phyloP scores from a whole-genome alignment of 306 rosid genomes.

The Potentilla sterilis region DNA sequence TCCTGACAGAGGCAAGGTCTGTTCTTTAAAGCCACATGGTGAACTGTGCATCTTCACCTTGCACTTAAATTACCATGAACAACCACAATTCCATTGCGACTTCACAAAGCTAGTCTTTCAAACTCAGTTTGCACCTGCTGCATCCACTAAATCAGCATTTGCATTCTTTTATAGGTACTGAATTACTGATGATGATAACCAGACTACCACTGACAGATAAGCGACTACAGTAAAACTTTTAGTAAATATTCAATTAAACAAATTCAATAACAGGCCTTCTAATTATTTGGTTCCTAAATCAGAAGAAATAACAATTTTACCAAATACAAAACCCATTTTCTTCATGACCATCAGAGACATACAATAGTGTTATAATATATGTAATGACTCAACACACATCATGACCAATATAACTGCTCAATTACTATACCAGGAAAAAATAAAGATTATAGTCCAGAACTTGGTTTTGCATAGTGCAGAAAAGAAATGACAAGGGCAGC shows the following conservation, averaged over 20 bases:
- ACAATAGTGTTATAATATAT: neutral
- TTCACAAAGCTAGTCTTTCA: slow-evolving; percentile 23
- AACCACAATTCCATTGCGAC: neutral
- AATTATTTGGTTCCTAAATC: neutral
- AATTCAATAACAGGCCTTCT: neutral
- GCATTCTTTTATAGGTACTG: neutral
- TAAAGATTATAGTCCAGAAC: neutral
- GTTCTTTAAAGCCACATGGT: neutral
- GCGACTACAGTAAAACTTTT: neutral
- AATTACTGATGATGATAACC: neutral
- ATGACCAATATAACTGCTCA: neutral
- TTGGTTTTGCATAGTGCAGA: neutral
- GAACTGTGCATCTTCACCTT: neutral
- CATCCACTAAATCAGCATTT: slow-evolving; percentile 25
- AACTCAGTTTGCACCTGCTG: slow-evolving; percentile 33
- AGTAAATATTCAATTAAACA: neutral
- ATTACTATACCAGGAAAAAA: neutral
- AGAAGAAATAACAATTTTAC: neutral
- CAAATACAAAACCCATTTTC: neutral
- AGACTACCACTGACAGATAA: neutral
- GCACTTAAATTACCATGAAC: slow-evolving; percentile 6
- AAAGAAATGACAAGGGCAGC: neutral
- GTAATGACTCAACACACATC: neutral
- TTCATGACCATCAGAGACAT: neutral
- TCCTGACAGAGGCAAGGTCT: neutral